A percentile compares a stretch with the other conserved stretches of the same genome.
These are phyloP conservation scores for Saccharomycopsis oosterbeekiorum DNA, from an alignment of 805 yeast species.

Conservation along the genomic window DNA sequence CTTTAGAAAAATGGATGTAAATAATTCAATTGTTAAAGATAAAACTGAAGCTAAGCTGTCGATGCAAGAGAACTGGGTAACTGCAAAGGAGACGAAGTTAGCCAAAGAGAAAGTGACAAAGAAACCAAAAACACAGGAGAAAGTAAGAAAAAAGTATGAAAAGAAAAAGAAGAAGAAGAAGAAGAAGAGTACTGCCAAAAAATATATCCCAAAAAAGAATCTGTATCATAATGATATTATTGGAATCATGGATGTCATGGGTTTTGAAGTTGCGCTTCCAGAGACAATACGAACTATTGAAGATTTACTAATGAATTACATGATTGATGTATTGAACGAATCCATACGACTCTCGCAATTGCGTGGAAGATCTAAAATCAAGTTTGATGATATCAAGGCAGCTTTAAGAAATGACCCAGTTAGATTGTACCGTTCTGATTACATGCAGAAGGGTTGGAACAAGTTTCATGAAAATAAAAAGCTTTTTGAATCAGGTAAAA, in stretches of 20 bases:
- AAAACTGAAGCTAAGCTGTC: not conserved
- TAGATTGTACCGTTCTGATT: slow-evolving; percentile 14
- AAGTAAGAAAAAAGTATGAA: not conserved
- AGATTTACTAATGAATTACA: slow-evolving; percentile 12
- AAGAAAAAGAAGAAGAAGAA: not conserved
- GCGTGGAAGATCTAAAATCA: slow-evolving; percentile 15
- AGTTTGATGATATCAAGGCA: slow-evolving; percentile 16
- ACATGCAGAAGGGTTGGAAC: slow-evolving; percentile 11
- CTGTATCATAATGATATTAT: slow-evolving; percentile 14
- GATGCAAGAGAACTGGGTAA: not conserved
- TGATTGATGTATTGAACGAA: slow-evolving; percentile 16
- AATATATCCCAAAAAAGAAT: slow-evolving; percentile 10
- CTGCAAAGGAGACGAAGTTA: not conserved
- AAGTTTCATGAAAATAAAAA: slow-evolving; percentile 13
- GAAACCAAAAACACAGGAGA: not conserved
- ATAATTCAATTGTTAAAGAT: not conserved
- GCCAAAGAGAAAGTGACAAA: not conserved
- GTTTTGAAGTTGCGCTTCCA: slow-evolving; percentile 15
- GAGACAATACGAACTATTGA: slow-evolving; percentile 16
- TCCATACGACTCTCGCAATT: slow-evolving; percentile 10
- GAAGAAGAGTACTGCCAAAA: not conserved
- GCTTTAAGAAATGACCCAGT: slow-evolving; percentile 15
- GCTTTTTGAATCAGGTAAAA: slow-evolving; percentile 10
- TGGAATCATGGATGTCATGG: slow-evolving; percentile 16
- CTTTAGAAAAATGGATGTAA: not conserved